phyloP scores from a whole-genome alignment of 257 asterid genomes.

The Petrea volubilis region DNA sequence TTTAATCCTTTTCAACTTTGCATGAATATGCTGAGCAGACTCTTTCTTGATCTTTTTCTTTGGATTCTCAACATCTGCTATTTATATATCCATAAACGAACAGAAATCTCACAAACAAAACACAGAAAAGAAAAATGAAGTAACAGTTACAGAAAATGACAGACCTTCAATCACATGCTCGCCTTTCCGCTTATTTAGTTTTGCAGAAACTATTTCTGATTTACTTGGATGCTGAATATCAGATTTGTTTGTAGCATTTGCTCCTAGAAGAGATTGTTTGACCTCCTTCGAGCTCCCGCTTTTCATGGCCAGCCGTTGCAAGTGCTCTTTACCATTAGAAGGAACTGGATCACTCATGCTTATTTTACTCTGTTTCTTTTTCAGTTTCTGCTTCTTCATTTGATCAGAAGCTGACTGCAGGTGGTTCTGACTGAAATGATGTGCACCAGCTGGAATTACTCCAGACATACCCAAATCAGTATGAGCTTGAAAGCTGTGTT shows the following conservation, averaged over 20 bases:
- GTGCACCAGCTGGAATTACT: constrained; percentile 39
- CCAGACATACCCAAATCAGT: constrained; percentile 42
- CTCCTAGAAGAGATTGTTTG: constrained; percentile 48
- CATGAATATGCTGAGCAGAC: constrained; percentile 41
- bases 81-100: constrained; percentile 26
- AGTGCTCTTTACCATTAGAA: constrained; percentile 31
- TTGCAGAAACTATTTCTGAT: constrained; percentile 33
- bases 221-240: constrained; percentile 37
- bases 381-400: constrained; percentile 58
- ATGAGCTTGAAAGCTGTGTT: constrained; percentile 37
- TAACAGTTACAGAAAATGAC: constrained; percentile 25
- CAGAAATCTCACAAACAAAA: constrained; percentile 23
- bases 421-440: constrained; percentile 30
- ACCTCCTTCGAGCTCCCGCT: constrained; percentile 44
- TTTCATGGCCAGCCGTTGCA: constrained; percentile 40
- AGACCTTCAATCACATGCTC: constrained; percentile 58
- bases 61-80: constrained; percentile 61
- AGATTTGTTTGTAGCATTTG: constrained; percentile 33
- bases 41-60: constrained; percentile 56
- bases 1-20: constrained; percentile 43
- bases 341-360: constrained; percentile 30
- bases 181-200: constrained; percentile 45
- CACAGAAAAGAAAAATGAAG: constrained; percentile 20
- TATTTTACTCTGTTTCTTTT: constrained; percentile 34
- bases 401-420: constrained; percentile 35